phyloP scores from a whole-genome alignment of 768 basidiomycete genomes.

The Astraeus odoratus region DNA sequence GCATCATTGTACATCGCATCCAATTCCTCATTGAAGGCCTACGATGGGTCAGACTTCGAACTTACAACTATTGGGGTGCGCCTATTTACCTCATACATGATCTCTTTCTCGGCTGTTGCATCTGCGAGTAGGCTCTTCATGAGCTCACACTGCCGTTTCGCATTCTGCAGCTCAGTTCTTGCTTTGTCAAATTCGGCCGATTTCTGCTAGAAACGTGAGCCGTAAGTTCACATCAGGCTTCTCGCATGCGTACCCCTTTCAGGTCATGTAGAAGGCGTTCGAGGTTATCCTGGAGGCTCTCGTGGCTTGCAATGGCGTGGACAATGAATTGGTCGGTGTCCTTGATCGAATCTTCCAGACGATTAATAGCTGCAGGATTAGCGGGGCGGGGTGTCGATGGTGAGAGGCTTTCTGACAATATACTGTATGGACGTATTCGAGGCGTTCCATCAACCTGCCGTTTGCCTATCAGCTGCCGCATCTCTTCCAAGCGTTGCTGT shows the following conservation, averaged over 20 bases:
- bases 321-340: slow-evolving; percentile 55
- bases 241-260: slow-evolving; percentile 44
- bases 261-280: slow-evolving; percentile 43
- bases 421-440: slow-evolving; percentile 39
- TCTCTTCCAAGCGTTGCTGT: slow-evolving; percentile 74
- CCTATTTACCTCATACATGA: slow-evolving; percentile 77
- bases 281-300: slow-evolving; percentile 46
- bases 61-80: background rate
- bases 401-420: slow-evolving; percentile 15
- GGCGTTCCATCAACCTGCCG: slow-evolving; percentile 50
- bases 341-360: slow-evolving; percentile 43
- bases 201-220: slow-evolving; percentile 36
- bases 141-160: slow-evolving; percentile 69
- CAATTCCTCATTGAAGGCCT: slow-evolving; percentile 94
- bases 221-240: background rate
- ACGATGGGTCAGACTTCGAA: slow-evolving; percentile 3
- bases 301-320: slow-evolving; percentile 47
- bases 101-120: slow-evolving; percentile 80
- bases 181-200: slow-evolving; percentile 55
- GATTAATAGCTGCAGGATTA: slow-evolving; percentile 8
- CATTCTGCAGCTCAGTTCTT: slow-evolving; percentile 57
- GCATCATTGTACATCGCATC: slow-evolving; percentile 87
- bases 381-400: slow-evolving; percentile 15
- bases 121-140: slow-evolving; percentile 74
- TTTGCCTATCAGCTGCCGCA: slow-evolving; percentile 65